These are phyloP conservation scores for Rubia yunnanensis DNA, from an alignment of 257 asterid genomes.

Conservation along the genomic window DNA sequence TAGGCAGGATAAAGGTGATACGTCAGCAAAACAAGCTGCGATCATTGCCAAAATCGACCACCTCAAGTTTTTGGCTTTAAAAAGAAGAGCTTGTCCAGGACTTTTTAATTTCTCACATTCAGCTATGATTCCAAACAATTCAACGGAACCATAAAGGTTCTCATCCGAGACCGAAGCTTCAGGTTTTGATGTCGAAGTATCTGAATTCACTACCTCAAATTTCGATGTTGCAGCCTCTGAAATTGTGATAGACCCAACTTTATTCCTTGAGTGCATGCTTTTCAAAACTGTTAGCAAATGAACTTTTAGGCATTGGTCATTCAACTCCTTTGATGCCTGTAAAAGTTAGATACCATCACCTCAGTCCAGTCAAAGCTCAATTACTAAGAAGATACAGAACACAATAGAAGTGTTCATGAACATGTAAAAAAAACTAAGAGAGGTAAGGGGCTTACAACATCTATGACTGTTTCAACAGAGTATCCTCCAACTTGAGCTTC, in stretches of 20 bases:
- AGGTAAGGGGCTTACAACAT: slow-evolving; percentile 60
- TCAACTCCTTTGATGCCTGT: slow-evolving; percentile 84
- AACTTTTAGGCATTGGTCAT: slow-evolving; percentile 67
- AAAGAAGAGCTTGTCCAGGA: slow-evolving; percentile 91
- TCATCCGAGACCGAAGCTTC: slow-evolving; percentile 38
- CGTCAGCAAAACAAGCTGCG: slow-evolving; percentile 94
- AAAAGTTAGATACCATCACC: slow-evolving; percentile 17
- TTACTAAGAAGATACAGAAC: slow-evolving; percentile 8
- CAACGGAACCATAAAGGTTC: slow-evolving; percentile 57
- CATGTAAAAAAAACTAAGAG: slow-evolving; percentile 2
- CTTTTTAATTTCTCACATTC: slow-evolving; percentile 79
- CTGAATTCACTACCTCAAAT: slow-evolving; percentile 35
- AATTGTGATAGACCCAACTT: slow-evolving; percentile 36
- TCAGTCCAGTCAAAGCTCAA: slow-evolving; percentile 5
- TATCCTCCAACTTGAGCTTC: slow-evolving; percentile 94
- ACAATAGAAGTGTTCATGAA: not conserved
- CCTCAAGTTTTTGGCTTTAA: slow-evolving; percentile 87
- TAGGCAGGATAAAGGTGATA: slow-evolving; percentile 75
- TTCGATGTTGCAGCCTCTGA: slow-evolving; percentile 39
- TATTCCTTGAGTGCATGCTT: slow-evolving; percentile 70
- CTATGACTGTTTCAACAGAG: slow-evolving; percentile 65
- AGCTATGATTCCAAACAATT: slow-evolving; percentile 85
- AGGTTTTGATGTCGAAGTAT: slow-evolving; percentile 34
- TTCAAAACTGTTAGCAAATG: slow-evolving; percentile 84
- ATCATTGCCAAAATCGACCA: slow-evolving; percentile 96